Evolutionary conservation across 108 stramenopile genomes (phyloP), one percentile per base, ranked within the genome.

Genomic region (Stephanodiscus minutulus): DNA sequence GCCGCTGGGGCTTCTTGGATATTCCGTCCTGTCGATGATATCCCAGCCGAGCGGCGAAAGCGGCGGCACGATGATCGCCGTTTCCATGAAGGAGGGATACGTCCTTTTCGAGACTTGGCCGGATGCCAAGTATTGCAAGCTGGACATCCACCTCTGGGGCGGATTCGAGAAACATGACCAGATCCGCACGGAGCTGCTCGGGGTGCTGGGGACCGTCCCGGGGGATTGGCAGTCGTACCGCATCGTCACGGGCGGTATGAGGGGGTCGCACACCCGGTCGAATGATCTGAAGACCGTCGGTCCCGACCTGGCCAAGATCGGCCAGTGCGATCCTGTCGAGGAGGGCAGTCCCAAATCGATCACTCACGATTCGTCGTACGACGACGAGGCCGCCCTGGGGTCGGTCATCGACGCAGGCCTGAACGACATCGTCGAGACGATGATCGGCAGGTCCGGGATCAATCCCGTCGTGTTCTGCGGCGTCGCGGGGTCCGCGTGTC

Each of bases 221-320:
- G 76, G 68, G 43, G 70, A 66, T 31, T 56, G 64, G 66, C 79
- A 85, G 3, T 76, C 68, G 11, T 91, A 81, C 63, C 82, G 90
- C 13, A 81, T 91, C 67, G 86, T 91, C 27, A 85, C 83, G 54
- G 87, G 87, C 29, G 90, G 90, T 15, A 91, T 91, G 87, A 79
- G 75, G 57, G 90, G 87, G 55, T 61, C 70, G 2, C 41, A 70
- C 24, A 82, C 84, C 59, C 88, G 92, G 84, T 70, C 79, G 41
- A 77, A 83, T 12, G 92, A 93, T 65, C 81, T 78, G 48, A 80
- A 77, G 55, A 77, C 76, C 25, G 81, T 83, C 41, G 92, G 92
- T 13, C 92, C 92, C 52, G 73, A 74, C 53, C 31, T 67, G 49
- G 29, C 54, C 21, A 74, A 61, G 58, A 74, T 74, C 53, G 73